Evolutionary conservation across 2,329 filamentous ascomycete genomes (phyloP), one percentile per base, ranked within the genome.

Genomic region (Hypocrella siamensis): DNA sequence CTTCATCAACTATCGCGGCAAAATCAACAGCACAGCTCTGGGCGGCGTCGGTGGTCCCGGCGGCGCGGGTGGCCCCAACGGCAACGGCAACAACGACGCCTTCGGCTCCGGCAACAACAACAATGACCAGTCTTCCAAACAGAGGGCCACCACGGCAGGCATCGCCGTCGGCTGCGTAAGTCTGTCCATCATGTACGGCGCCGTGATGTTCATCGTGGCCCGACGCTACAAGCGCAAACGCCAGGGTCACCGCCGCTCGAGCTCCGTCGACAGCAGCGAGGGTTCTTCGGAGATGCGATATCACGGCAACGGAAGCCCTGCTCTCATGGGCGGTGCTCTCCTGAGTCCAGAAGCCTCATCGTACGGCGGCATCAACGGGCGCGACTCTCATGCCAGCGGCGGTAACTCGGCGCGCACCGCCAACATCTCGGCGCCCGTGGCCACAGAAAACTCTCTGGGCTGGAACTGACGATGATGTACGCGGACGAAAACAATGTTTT

Each of bases 121-220:
- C 31, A 56, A 61, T 22, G 62, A 64, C 35, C 63, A 70, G 41
- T 68, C 68, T 5, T 61, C 76, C 28, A 70, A 70, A 39, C 61
- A 70, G 46, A 62, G 63, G 46, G 74, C 70, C 26, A 77, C 74
- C 21, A 75, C 69, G 2, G 71, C 69, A 17, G 74, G 70, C 41
- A 75, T 93, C 46, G 82, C 79, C 35, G 66, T 83, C 16, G 83
- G 82, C 45, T 79, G 82, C 17, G 72, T 86, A 19, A 70, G 71
- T 27, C 76, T 85, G 47, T 83, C 82, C 26, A 79, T 77, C 31
- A 76, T 84, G n/a, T 93, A 93, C 44, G 86, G 85, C 48, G 82
- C 80, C 10, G 85, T 83, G 52, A 93, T 94, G 86, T 88, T 93
- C 61, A 76, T 90, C 47, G 74, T 93, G 42, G 86, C 86, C 31